Evolutionary conservation across 768 basidiomycete genomes (phyloP), one percentile per base, ranked within the genome.

Genomic region (Nidularia pulvinata): DNA sequence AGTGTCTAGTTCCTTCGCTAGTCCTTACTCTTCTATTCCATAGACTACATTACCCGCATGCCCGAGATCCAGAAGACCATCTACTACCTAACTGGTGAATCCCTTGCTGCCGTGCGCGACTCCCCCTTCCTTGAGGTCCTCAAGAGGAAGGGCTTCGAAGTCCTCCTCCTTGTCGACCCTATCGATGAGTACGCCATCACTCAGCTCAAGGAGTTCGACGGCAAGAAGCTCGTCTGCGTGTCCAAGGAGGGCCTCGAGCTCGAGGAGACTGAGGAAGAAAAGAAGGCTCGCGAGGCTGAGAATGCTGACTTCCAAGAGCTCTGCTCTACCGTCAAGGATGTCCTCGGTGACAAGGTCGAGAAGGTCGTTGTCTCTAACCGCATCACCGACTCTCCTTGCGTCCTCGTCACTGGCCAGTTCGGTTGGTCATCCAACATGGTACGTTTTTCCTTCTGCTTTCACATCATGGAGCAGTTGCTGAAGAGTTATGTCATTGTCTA

Each of bases 401-500:
- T 97, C 45, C 88, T 96, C 64, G 95, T 98, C 67, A 98, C 97
- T 55, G 96, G 96, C 53, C 95, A 98, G 72, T 99, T 98, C 75
- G 97, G 96, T 52, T 99, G 96, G 96, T 97, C 94, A 30, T 95
- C 95, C 52, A 98, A 98, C 83, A 98, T 98, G 96, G 90, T 87
- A 58, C 46, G 81, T 70, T 32, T 22, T 35, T 30, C 56, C 13
- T 52, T n/a, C n/a, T 32, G 43, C 34, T 11, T 25, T 33, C 7
- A 4, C n/a, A n/a, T n/a, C n/a, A n/a, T n/a, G n/a, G n/a, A n/a
- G n/a, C n/a, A n/a, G n/a, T n/a, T n/a, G n/a, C n/a, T n/a, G n/a
- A n/a, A n/a, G n/a, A n/a, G n/a, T n/a, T n/a, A n/a, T n/a, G n/a
- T n/a, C n/a, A n/a, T 16, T 34, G 36, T 47, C 45, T 64, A 43